Percentiles rank a stretch among this genome's conserved stretches.
phyloP scores from a whole-genome alignment of 768 basidiomycete species.

The Tricholoma terreum region DNA sequence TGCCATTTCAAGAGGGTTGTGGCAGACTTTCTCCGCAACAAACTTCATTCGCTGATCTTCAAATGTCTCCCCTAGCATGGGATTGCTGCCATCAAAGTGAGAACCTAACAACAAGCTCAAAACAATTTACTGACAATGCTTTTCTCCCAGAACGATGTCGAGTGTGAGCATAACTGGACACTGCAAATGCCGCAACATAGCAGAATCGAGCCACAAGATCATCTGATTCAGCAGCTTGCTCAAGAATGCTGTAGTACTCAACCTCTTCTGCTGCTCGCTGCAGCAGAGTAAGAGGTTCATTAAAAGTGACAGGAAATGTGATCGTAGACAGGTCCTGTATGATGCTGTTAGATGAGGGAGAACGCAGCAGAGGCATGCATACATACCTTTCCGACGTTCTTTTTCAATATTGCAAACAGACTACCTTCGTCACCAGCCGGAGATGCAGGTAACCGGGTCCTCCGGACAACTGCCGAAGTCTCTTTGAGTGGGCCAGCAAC shows the following conservation, averaged over 20 bases:
- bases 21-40: constrained; percentile 84
- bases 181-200: constrained; percentile 79
- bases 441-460: constrained; percentile 58
- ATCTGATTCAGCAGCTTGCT: constrained; percentile 53
- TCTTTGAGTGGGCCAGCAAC: constrained; percentile 4
- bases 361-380: constrained; percentile 4
- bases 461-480: constrained; percentile 36
- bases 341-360: constrained; percentile 2
- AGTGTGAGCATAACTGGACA: constrained; percentile 82
- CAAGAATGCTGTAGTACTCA: constrained; percentile 72
- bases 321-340: constrained; percentile 76
- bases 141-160: constrained; percentile 79
- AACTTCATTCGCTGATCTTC: constrained; percentile 80
- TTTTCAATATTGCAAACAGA: constrained; percentile 78
- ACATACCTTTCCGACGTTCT: constrained; percentile 88
- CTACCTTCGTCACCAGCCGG: constrained; percentile 76
- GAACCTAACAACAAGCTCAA: not conserved
- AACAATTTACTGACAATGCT: constrained; percentile 66
- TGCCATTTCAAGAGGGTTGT: constrained; percentile 81
- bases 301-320: constrained; percentile 85
- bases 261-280: constrained; percentile 83
- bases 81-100: constrained; percentile 54
- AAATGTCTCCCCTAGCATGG: constrained; percentile 86
- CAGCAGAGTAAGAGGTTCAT: constrained; percentile 81
- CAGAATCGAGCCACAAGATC: constrained; percentile 69